phyloP scores from a whole-genome alignment of 495 filamentous ascomycete genomes.

The Tuber brumale region DNA sequence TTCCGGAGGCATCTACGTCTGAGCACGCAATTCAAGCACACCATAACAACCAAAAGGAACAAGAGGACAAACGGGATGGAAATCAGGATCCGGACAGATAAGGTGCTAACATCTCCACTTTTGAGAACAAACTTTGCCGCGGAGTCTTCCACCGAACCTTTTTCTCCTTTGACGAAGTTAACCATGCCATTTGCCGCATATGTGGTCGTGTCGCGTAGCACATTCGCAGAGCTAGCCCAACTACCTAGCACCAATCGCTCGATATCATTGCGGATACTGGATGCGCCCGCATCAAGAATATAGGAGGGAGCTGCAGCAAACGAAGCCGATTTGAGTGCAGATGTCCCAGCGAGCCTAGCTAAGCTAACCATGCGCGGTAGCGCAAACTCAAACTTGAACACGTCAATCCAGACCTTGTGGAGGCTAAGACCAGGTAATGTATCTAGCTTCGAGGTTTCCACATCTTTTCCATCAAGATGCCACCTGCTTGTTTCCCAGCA shows the following conservation, averaged over 20 bases:
- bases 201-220: background rate
- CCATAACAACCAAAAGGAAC: background rate
- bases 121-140: background rate
- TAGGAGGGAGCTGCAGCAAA: background rate
- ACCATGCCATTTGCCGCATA: background rate
- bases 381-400: background rate
- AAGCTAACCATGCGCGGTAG: background rate
- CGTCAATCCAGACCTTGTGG: background rate
- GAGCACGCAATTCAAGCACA: background rate
- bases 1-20: too few species aligned
- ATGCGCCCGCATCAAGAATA: background rate
- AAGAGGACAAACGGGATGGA: background rate
- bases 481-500: background rate
- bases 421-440: background rate
- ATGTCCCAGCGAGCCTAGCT: background rate
- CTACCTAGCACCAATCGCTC: background rate
- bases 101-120: background rate
- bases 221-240: background rate
- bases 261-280: background rate
- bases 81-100: background rate
- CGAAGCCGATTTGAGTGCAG: background rate
- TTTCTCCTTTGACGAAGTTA: background rate
- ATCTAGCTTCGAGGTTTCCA: background rate
- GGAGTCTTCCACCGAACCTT: background rate
- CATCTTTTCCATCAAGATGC: background rate